phyloP scores from a whole-genome alignment of 73 alveolate species.

The Durusdinium trenchii region DNA sequence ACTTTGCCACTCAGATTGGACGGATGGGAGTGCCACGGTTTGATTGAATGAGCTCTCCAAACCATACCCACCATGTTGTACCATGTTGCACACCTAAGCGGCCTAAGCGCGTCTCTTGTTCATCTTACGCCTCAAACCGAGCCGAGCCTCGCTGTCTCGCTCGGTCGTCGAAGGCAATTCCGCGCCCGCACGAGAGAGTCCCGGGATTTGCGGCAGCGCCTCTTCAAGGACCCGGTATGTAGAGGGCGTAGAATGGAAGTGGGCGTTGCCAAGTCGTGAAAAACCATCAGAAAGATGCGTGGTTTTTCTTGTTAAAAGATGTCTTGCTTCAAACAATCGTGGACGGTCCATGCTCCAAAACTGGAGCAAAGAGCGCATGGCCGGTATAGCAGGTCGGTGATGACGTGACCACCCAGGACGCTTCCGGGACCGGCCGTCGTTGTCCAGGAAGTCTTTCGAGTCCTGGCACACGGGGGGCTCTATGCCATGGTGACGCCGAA shows the following conservation, averaged over 20 bases:
- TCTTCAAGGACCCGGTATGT: conserved; percentile 8
- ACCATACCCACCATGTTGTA: neutral
- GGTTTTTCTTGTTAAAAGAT: neutral
- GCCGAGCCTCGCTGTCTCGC: neutral
- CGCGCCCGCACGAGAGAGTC: conserved; percentile 76
- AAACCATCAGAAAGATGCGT: too few species aligned
- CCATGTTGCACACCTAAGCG: too few species aligned
- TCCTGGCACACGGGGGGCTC: conserved; percentile 40
- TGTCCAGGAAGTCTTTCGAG: conserved; percentile 46
- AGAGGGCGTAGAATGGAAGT: neutral
- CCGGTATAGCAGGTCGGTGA: too few species aligned
- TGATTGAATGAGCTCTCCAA: neutral
- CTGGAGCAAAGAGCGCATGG: too few species aligned
- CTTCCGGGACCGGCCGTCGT: neutral
- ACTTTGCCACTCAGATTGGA: neutral
- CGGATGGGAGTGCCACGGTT: neutral
- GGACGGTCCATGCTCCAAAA: neutral
- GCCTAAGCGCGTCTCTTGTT: too few species aligned
- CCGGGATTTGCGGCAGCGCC: conserved; percentile 23
- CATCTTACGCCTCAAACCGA: too few species aligned
- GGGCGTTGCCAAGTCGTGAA: neutral
- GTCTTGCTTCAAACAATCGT: neutral
- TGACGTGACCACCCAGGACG: too few species aligned
- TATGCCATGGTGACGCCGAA: conserved; percentile 73
- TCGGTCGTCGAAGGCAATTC: conserved; percentile 22